Evolutionary conservation across 176 grass and related monocot genomes (phyloP).

Genomic region (Oryza officinalis): DNA sequence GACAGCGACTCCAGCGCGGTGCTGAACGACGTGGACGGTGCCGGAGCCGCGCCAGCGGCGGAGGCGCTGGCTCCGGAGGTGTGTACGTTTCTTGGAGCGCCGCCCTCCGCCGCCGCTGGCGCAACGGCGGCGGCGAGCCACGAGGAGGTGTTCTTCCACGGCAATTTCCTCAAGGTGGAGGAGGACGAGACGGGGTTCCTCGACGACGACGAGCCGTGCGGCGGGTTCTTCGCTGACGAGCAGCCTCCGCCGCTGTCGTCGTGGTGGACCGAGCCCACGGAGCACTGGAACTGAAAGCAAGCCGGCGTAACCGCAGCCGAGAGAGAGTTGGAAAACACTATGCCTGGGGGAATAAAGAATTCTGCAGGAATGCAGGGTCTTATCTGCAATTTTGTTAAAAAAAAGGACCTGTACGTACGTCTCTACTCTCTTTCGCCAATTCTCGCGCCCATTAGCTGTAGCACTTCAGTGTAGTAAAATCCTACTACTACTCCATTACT

Average conservation of each 20-base stretch:
- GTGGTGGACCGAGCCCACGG: constrained; percentile 65
- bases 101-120: not conserved
- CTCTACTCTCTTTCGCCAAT: not conserved
- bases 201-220: constrained; percentile 59
- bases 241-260: constrained; percentile 65
- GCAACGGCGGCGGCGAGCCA: constrained; percentile 1
- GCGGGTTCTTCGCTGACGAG: constrained; percentile 69
- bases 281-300: constrained; percentile 45
- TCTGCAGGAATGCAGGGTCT: not conserved
- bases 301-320: not conserved
- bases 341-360: constrained; percentile 34
- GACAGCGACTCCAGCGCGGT: constrained; percentile 81
- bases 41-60: constrained; percentile 12
- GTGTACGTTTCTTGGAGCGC: constrained; percentile 5
- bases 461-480: not conserved
- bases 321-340: not conserved
- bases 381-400: constrained; percentile 58
- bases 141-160: constrained; percentile 38
- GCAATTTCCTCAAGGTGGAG: constrained; percentile 59
- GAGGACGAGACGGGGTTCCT: constrained; percentile 67
- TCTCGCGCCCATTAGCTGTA: not conserved
- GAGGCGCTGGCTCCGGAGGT: not conserved
- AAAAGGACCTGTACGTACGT: constrained; percentile 13
- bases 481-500: not conserved
- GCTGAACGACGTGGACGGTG: constrained; percentile 48